Evolutionary conservation across 331 rosid genomes (phyloP).

Genomic region (Malus hybrid): DNA sequence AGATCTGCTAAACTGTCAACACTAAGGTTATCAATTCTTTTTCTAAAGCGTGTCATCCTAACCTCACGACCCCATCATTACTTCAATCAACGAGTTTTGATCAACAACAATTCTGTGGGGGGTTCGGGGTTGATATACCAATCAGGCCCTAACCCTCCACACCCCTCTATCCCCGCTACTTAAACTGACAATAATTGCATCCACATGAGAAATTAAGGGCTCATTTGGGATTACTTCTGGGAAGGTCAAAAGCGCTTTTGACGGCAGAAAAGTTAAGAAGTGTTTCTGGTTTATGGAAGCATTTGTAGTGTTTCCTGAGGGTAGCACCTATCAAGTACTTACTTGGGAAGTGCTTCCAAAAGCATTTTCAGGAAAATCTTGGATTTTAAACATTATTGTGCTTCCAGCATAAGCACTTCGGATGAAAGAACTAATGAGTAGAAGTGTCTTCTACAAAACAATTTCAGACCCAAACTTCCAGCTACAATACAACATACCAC

Average conservation of each 20-base stretch:
- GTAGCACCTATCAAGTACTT: too few relatives aligned
- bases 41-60: neutral
- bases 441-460: neutral
- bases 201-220: neutral
- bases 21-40: neutral
- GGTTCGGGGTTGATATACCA: neutral
- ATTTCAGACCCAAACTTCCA: neutral
- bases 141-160: neutral
- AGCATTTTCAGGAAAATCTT: too few relatives aligned
- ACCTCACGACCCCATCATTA: neutral
- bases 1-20: neutral
- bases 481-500: conserved; percentile 13
- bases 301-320: too few relatives aligned
- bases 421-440: too few relatives aligned
- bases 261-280: too few relatives aligned
- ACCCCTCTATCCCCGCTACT: neutral
- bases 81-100: neutral
- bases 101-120: neutral
- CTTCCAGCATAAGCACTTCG: too few relatives aligned
- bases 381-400: too few relatives aligned
- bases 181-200: neutral
- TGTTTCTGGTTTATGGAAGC: too few relatives aligned
- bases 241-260: too few relatives aligned
- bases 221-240: too few relatives aligned
- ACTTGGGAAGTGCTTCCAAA: too few relatives aligned